Conservation (phyloP, 139 green algal species). For the Coelastrella sp. region DNA sequence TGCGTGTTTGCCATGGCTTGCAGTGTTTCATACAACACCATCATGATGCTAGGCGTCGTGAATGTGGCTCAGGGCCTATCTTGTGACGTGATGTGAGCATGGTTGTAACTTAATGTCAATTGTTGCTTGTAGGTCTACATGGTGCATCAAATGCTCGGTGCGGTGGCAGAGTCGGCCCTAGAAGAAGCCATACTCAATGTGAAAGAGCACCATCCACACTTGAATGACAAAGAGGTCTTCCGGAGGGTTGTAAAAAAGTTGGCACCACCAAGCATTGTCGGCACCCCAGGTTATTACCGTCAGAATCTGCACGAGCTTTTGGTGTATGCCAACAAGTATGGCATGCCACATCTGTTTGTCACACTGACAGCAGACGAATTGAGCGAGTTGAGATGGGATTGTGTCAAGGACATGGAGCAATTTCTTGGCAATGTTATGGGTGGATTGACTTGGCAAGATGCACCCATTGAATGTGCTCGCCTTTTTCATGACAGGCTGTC, state of each 20-base stretch:
- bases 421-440: background rate
- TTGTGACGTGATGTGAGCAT: no score
- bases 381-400: background rate
- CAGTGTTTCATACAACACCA: no score
- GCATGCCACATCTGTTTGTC: conserved; percentile 2
- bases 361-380: conserved; percentile 30
- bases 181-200: no score
- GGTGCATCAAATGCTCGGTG: no score
- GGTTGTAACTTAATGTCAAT: no score
- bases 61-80: no score
- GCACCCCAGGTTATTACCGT: conserved; percentile 35
- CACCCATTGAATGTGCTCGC: conserved; percentile 2
- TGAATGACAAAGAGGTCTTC: conserved; percentile 19
- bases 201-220: no score
- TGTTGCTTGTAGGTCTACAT: no score
- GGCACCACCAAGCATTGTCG: background rate
- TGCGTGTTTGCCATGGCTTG: no score
- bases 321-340: background rate
- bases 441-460: background rate
- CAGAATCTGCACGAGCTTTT: conserved; percentile 33
- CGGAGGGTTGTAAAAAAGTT: background rate
- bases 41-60: no score
- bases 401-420: background rate
- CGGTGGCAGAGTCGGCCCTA: no score
- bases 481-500: conserved; percentile 1